Evolutionary conservation across 2,329 filamentous ascomycete genomes (phyloP), one percentile per base, ranked within the genome.

Genomic region (Fusarium marasasianum): DNA sequence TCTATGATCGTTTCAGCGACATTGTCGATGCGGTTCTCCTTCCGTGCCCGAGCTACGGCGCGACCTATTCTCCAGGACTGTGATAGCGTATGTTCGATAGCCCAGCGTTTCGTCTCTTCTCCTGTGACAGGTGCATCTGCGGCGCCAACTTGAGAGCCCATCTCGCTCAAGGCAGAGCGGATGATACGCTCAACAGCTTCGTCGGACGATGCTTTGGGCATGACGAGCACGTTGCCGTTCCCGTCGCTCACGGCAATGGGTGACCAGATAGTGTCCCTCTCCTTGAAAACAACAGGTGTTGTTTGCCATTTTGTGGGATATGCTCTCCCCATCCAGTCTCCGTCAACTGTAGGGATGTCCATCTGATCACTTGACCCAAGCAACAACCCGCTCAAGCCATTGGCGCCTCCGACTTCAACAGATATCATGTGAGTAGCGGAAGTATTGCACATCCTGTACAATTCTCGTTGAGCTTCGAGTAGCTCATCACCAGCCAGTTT

Each of bases 331-430:
- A 89, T 89, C 86, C 86, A 88, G 77, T 89, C 88, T 20, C 85
- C 87, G 63, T 89, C 88, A 8, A 89, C 84, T 6, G 83, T 83
- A 0, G 87, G 87, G 2, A 88, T 71, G 62, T 88, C 80, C 79
- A 90, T 87, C 69, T 87, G 85, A 3, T 82, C 82, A 59, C 85
- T 87, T 0, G 87, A 87, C 10, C 89, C 89, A 9, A 91, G 80
- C 8, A 90, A 84, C 80, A 91, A 82, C 14, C 87, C 86, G 71
- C 90, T 86, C 14, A 92, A 82, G 1, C 91, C 90, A 71, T 93
- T 93, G 9, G 86, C 87, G 12, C 91, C 91, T n/a, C 91, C 91
- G 61, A 93, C 91, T 75, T 93, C 91, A 17, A 92, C 79, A 3
- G 89, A 86, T 69, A 92, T 89, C 69, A 92, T 87, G 43, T 89